Evolutionary conservation across 2,329 filamentous ascomycete genomes (phyloP), one percentile per base, ranked within the genome.

Genomic region (Plectosphaerella plurivora): DNA sequence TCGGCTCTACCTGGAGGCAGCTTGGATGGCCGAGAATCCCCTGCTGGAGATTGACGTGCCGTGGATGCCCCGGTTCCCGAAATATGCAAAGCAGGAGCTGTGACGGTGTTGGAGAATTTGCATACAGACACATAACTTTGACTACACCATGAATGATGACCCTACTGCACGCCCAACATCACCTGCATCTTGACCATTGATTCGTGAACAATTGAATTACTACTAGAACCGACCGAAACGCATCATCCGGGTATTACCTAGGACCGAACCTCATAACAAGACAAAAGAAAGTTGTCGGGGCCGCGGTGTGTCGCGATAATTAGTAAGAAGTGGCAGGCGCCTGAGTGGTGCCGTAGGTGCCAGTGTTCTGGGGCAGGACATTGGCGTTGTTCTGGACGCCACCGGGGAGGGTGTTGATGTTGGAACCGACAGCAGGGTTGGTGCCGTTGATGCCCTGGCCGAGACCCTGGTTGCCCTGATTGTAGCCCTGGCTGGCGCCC

Each of bases 1-100:
- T 51, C 49, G 54, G 22, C 45, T 66, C 22, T 63, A 63, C 35
- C 50, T 69, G 3, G 47, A 60, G 36, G 66, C 62, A 1, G 64
- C 63, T 3, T 54, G 49, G 52, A 24, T 41, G 5, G 48, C 48
- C 3, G 48, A 25, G 18, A 50, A 45, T 35, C 48, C 48, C 10
- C 22, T 15, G 5, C 18, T 28, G 10, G 8, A 50, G 24, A 24
- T 25, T 41, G 48, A 50, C 4, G n/a, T 50, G n/a, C 24, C 39
- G 11, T 50, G 48, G 48, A 25, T 42, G 16, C 39, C 48, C 5
- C 37, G 25, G 10, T 39, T 33, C 12, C 48, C 37, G 8, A 22
- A 24, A 10, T 35, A 33, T 10, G 24, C 48, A 3, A 50, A 50
- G 39, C 20, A 22, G 36, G 48, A 50, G 39, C 24, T 50, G 15